A percentile compares a stretch with the other conserved stretches of the same genome.
Conservation (phyloP, 177 flowering plant genomes). For the Vitis hybrid region DNA sequence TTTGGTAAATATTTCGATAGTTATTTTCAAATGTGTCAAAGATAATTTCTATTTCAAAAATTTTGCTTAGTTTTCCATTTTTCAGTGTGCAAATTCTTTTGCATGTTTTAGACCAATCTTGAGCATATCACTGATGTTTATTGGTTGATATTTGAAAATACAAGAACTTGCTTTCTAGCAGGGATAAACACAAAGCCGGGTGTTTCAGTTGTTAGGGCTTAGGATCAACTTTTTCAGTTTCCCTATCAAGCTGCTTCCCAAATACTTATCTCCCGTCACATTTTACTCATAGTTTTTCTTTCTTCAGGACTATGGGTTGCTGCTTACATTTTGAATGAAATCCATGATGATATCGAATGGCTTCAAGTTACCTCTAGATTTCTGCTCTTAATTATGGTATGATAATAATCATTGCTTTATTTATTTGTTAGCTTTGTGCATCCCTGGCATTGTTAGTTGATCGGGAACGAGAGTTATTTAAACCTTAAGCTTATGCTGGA, state of each 20-base stretch:
- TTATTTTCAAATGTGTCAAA: too few relatives aligned
- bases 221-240: too few relatives aligned
- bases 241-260: not conserved
- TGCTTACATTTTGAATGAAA: conserved; percentile 66
- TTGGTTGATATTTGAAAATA: too few relatives aligned
- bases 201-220: too few relatives aligned
- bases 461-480: not conserved
- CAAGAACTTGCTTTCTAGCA: too few relatives aligned
- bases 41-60: too few relatives aligned
- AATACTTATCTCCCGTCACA: conserved; percentile 1
- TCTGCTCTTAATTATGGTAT: conserved; percentile 54
- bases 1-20: too few relatives aligned
- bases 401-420: conserved; percentile 3
- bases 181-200: too few relatives aligned
- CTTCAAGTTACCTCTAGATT: conserved; percentile 77
- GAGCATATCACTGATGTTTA: too few relatives aligned
- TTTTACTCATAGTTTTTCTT: conserved; percentile 4
- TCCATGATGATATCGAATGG: conserved; percentile 54
- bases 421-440: not conserved
- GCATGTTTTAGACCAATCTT: too few relatives aligned
- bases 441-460: conserved; percentile 4
- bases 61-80: too few relatives aligned
- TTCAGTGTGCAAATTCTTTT: too few relatives aligned
- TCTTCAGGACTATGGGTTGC: conserved; percentile 61
- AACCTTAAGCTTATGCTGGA: conserved; percentile 10